Conservation (phyloP, 2,329 filamentous ascomycete species). For the Aspergillus thermomutatus region DNA sequence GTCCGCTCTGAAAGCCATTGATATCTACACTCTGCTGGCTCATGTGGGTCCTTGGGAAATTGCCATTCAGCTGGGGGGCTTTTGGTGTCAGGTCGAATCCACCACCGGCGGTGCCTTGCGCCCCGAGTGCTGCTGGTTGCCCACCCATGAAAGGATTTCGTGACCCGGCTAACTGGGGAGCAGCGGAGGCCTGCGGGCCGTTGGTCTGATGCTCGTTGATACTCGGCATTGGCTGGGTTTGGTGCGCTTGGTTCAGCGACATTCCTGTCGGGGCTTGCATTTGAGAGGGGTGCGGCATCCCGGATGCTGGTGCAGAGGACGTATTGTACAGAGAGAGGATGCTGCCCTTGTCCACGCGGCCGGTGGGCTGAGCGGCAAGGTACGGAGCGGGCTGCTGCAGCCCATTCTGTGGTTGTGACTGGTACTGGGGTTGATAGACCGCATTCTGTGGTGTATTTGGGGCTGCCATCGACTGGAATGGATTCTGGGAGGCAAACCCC, state of each 20-base stretch:
- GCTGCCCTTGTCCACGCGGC: constrained; percentile 44
- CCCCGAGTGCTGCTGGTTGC: no score
- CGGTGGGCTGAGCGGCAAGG: constrained; percentile 39
- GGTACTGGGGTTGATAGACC: constrained; percentile 25
- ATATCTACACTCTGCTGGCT: constrained; percentile 50
- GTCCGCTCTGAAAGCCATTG: constrained; percentile 44
- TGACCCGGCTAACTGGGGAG: constrained; percentile 19
- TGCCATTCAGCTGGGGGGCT: constrained; percentile 13
- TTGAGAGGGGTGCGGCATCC: constrained; percentile 32
- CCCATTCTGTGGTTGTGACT: constrained; percentile 10
- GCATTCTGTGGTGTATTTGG: constrained; percentile 23
- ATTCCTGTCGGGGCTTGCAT: constrained; percentile 18
- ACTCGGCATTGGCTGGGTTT: constrained; percentile 20
- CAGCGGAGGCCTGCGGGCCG: constrained; percentile 16
- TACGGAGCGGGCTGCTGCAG: constrained; percentile 23
- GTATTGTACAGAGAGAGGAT: constrained; percentile 48
- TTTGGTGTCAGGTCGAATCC: constrained; percentile 15
- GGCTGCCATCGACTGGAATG: constrained; percentile 30
- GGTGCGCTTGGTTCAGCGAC: constrained; percentile 19
- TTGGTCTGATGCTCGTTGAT: background rate
- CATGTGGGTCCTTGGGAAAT: constrained; percentile 34
- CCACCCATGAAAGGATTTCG: constrained; percentile 25
- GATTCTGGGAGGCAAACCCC: constrained; percentile 27
- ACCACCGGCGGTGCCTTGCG: background rate
- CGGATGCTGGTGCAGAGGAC: constrained; percentile 33